These are phyloP conservation scores for Prunus yedoensis DNA, from an alignment of 331 rosid species.

Conservation along the genomic window DNA sequence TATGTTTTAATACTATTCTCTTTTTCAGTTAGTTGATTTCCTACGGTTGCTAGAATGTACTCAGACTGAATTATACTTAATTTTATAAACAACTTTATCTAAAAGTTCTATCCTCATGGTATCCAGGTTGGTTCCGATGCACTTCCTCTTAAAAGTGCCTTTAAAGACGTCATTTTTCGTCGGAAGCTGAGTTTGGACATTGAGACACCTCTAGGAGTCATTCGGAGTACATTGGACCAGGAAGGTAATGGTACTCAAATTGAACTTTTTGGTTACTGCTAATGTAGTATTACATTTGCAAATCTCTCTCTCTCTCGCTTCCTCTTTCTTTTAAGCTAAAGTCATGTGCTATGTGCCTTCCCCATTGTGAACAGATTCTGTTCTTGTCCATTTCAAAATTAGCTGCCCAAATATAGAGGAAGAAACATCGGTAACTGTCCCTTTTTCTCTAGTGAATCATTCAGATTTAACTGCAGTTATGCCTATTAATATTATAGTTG, in stretches of 20 bases:
- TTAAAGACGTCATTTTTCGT: constrained; percentile 70
- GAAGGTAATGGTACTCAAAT: constrained; percentile 49
- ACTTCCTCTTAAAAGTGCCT: constrained; percentile 82
- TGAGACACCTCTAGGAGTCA: constrained; percentile 42
- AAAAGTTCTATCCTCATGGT: constrained; percentile 20
- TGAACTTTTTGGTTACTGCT: constrained; percentile 13
- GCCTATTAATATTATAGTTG: constrained; percentile 2
- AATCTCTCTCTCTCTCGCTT: neutral
- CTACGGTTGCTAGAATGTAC: constrained; percentile 4
- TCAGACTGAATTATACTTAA: constrained; percentile 2
- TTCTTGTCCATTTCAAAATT: constrained; percentile 69
- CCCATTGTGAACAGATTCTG: constrained; percentile 50
- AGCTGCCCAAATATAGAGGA: constrained; percentile 74
- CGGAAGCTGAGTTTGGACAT: constrained; percentile 42
- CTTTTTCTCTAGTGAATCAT: constrained; percentile 14
- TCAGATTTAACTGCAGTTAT: constrained; percentile 9
- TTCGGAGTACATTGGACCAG: constrained; percentile 37
- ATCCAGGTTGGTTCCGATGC: constrained; percentile 79
- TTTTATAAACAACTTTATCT: constrained; percentile 31
- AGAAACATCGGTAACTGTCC: constrained; percentile 59
- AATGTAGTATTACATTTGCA: constrained; percentile 5
- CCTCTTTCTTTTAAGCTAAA: constrained; percentile 22
- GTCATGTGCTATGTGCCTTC: constrained; percentile 22
- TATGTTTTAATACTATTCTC: neutral
- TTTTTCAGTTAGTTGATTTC: neutral